Base-by-base conservation (phyloP, 306 rosid species). In the Cajanus cajan region DNA sequence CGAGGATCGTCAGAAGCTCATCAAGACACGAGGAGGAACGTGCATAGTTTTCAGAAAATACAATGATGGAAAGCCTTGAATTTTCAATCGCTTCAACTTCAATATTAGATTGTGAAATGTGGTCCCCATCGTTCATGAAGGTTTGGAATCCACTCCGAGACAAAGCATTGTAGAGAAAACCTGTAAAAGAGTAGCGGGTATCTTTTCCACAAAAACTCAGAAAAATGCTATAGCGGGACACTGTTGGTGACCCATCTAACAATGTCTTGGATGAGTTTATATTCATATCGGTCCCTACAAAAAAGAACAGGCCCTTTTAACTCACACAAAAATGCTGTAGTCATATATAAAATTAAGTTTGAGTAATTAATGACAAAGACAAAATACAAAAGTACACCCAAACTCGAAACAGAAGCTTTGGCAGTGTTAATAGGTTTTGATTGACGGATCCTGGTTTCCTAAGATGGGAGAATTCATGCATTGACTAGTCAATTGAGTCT, bases 21-120 rank as follows among this genome's bases (percentile, higher is more conserved):
- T 64, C 68, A 28, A 65, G 75, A 18, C 70, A 65, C 22, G n/a
- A 52, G 0, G 41, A 2, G 7, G 80, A 80, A 40, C 6, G 9
- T 8, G 84, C 75, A 66, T 65, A 80, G 14, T 65, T 52, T 7
- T 25, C 9, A 19, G 80, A 80, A 0, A 80, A 22, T 43, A 80
- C 68, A 15, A 80, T 9, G 5, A 80, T 65, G 1, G 75, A 65
- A 65, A 73, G 54, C 31, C 70, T 80, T 39, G 84, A 80, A 4
- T 4, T 18, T 22, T 39, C 36, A 48, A 71, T 62, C n/a, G n/a
- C n/a, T n/a, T n/a, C n/a, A 11, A 48, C 47, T 7, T 11, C 0
- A 14, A 19, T 1, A 33, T 24, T 19, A 16, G 72, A 19, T 0
- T n/a, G 9, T 8, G 77, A 69, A 47, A 1, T 47, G 15, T 76